phyloP scores from a whole-genome alignment of 129 eudicot species.

The Gnaphalium uliginosum region DNA sequence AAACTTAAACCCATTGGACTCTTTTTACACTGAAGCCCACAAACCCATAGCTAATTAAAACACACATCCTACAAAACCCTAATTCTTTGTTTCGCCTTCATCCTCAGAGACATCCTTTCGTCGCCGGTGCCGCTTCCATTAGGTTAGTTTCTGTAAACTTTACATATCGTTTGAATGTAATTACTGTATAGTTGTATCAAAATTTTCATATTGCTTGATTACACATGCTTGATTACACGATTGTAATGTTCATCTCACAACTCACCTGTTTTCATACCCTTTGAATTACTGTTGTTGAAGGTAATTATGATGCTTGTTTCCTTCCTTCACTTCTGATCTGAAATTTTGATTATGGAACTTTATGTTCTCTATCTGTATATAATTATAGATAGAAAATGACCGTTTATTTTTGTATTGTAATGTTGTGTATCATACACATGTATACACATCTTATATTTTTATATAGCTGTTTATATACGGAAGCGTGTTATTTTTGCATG shows the following conservation, averaged over 20 bases:
- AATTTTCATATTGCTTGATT: background rate
- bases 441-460: background rate
- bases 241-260: too few species aligned
- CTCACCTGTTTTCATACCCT: background rate
- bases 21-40: background rate
- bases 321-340: background rate
- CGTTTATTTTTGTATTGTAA: background rate
- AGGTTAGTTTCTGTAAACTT: conserved; percentile 11
- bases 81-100: conserved; percentile 19
- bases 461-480: background rate
- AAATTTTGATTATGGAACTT: background rate
- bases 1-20: conserved; percentile 17
- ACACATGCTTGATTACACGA: background rate
- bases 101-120: conserved; percentile 3
- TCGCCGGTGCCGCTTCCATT: conserved; percentile 12
- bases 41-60: background rate
- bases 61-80: conserved; percentile 26
- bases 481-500: background rate
- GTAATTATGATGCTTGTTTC: background rate
- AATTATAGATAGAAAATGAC: background rate
- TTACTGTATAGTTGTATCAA: background rate
- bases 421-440: background rate
- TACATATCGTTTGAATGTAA: background rate
- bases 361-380: background rate
- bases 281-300: background rate